Evolutionary conservation across 441 rosid genomes (phyloP).

Genomic region (Corymbia citriodora): DNA sequence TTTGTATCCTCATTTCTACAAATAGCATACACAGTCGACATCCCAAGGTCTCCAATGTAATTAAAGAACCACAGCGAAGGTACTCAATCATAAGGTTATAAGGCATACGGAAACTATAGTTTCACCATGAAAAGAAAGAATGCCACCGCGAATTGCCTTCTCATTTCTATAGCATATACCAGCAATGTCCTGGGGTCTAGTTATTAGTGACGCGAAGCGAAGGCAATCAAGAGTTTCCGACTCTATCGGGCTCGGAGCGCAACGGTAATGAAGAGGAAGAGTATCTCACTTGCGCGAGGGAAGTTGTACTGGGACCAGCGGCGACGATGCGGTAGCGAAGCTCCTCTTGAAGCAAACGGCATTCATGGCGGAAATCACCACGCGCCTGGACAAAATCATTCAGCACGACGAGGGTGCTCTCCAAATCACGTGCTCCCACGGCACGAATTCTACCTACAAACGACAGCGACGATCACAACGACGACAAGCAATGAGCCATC

Average conservation of each 20-base stretch:
- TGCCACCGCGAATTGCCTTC: not conserved
- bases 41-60: not conserved
- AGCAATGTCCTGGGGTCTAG: not conserved
- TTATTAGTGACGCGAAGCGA: not conserved
- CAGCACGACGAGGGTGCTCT: not conserved
- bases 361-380: conserved; percentile 7
- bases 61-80: not conserved
- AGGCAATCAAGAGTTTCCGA: not conserved
- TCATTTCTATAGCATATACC: not conserved
- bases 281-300: conserved; percentile 61
- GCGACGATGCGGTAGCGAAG: conserved; percentile 27
- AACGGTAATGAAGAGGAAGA: not conserved
- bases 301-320: conserved; percentile 46
- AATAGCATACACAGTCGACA: not conserved
- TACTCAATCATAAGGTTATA: not conserved
- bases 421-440: not conserved
- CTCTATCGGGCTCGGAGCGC: not conserved
- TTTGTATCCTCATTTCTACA: not conserved
- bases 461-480: not conserved
- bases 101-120: not conserved
- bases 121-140: not conserved
- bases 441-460: not conserved
- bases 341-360: conserved; percentile 32
- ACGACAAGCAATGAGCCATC: not conserved
- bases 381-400: not conserved